Base-by-base conservation (phyloP, 805 yeast genomes). In the Allodekkera sacchari region DNA sequence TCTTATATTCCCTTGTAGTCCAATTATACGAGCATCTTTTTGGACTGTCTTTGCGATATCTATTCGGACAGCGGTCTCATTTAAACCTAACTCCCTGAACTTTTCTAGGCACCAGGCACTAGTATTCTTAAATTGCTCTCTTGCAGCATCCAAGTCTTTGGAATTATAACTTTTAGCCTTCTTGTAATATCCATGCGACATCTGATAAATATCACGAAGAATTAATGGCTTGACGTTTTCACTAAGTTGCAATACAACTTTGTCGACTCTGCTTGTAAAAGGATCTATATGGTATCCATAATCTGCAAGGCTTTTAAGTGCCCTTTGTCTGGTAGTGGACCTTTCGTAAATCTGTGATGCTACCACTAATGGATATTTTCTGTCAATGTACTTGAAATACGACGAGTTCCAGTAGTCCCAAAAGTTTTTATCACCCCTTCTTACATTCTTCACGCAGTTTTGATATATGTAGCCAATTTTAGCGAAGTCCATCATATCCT, bases 331-430 rank as follows among this genome's bases (percentile, higher is more conserved):
- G 11, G 23, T n/a, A 23, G n/a, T 4, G 5, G 17, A 27, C 11
- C 39, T 33, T 15, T 33, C 34, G 33, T 48, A 55, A 5, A 57
- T 43, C n/a, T 30, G 32, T 18, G 45, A 43, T 1, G 55, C 47
- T 8, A 37, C 28, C 1, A 38, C 30, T 9, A 46, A 24, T 7
- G 57, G 51, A 27, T 38, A 48, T 12, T 45, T 46, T 24, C 52
- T 35, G 15, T 36, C 38, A 25, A 55, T 28, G 28, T 55, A 55
- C 23, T 55, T 57, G 43, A 57, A 47, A 29, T 57, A 59, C 1
- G 45, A 25, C 21, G 45, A 27, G n/a, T 34, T 32, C 48, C 57
- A 59, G 28, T 45, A 41, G 20, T 44, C 47, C 59, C 59, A 59
- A 28, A 51, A 54, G 15, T 44, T 39, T 12, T 32, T 31, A 28